Evolutionary conservation across 108 stramenopile species (phyloP).

Genomic region (Thalassiosira profunda): DNA sequence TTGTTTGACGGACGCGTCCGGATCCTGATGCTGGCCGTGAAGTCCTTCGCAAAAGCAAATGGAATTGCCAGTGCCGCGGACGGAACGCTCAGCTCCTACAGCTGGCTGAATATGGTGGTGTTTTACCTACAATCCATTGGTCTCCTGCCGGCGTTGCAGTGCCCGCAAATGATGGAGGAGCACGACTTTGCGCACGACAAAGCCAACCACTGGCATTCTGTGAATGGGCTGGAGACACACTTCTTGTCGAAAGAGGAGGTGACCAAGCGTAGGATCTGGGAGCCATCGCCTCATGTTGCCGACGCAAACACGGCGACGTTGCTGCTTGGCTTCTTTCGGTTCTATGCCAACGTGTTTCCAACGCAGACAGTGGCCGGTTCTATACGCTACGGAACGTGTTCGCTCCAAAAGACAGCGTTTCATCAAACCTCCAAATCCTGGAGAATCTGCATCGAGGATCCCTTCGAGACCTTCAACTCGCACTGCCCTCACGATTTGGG

Average conservation of each 20-base stretch:
- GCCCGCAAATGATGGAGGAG: slow-evolving; percentile 47
- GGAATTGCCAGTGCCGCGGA: slow-evolving; percentile 68
- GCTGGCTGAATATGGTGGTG: slow-evolving; percentile 83
- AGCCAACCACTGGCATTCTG: slow-evolving; percentile 63
- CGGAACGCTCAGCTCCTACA: slow-evolving; percentile 70
- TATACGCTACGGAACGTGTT: slow-evolving; percentile 54
- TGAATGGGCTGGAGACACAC: slow-evolving; percentile 69
- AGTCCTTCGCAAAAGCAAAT: slow-evolving; percentile 71
- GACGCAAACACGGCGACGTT: slow-evolving; percentile 47
- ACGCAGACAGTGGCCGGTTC: slow-evolving; percentile 50
- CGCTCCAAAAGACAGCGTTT: slow-evolving; percentile 61
- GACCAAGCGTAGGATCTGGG: slow-evolving; percentile 34
- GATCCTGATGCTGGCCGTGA: slow-evolving; percentile 73
- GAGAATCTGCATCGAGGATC: slow-evolving; percentile 81
- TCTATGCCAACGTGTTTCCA: slow-evolving; percentile 66
- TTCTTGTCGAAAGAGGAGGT: slow-evolving; percentile 57
- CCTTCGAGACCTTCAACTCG: slow-evolving; percentile 85
- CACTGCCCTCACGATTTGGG: slow-evolving; percentile 85
- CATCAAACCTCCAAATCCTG: slow-evolving; percentile 40
- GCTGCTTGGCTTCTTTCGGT: slow-evolving; percentile 81
- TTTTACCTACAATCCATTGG: slow-evolving; percentile 84
- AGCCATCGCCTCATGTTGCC: slow-evolving; percentile 21
- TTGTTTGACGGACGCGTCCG: slow-evolving; percentile 63
- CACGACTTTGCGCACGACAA: slow-evolving; percentile 48
- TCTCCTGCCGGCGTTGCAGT: slow-evolving; percentile 76